Evolutionary conservation across 1,139 yeast genomes (phyloP), one percentile per base, ranked within the genome.

Genomic region (Saccharomyces hybrid): DNA sequence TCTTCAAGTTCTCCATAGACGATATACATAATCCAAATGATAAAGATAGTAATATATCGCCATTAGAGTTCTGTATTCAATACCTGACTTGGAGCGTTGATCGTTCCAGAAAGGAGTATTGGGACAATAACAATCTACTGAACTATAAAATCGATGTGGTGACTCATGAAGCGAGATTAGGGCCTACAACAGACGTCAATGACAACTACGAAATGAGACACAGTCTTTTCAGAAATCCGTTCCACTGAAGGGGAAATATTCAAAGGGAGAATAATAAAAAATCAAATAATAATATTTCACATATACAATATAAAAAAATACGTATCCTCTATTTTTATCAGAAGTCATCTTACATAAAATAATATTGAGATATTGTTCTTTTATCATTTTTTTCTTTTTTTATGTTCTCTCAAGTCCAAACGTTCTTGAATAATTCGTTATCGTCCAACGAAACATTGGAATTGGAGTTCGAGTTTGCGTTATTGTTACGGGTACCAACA

Each of bases 1-100:
- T 63, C 7, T 66, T 66, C 58, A 60, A 60, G 44, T 61, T 66
- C 54, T 60, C 61, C 31, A 58, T 66, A n/a, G 65, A 61, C 52
- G 60, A 57, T 49, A 48, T 60, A 12, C 52, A 51, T 24, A 53
- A 55, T 29, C 29, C 47, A 26, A 54, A 55, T 31, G 52, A 57
- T 29, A 52, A 51, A 46, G 54, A 55, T 12, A 52, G 50, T 26
- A 48, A 51, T 31, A 49, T 48, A 27, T 28, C 27, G n/a, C 47
- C 50, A 26, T 54, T 62, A 26, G 60, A 63, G 51, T 56, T 63
- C 47, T 63, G 66, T 57, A 55, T 63, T 19, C 61, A 57, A 34
- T 63, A 63, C 59, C 55, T 57, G 47, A 56, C 64, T 21, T 52
- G 66, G 48, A 53, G 54, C 52, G 60, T 55, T 34, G 53, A 52